Conservation (phyloP, 176 grass and related monocot genomes). For the Metroxylon sagu region DNA sequence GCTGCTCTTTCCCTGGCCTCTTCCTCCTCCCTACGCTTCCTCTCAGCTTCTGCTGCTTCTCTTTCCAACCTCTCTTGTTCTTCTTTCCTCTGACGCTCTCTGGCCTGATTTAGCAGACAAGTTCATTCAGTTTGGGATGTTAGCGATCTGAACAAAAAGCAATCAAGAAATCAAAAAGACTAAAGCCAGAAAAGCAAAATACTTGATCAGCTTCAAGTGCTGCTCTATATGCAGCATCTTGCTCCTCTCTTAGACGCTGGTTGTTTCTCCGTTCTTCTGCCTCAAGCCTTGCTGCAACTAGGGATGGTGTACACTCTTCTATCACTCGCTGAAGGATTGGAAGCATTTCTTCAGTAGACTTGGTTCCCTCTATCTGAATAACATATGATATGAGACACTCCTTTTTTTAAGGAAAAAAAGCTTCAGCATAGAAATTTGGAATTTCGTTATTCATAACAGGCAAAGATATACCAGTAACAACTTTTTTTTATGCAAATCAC, state of each 20-base stretch:
- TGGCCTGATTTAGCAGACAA: conserved; percentile 38
- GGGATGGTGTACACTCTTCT: conserved; percentile 67
- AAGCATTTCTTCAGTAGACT: conserved; percentile 90
- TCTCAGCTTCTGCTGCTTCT: conserved; percentile 77
- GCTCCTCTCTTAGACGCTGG: conserved; percentile 87
- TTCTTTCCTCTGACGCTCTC: conserved; percentile 71
- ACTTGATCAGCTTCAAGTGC: conserved; percentile 98
- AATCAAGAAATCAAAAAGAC: too few relatives aligned
- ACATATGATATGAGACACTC: conserved; percentile 6
- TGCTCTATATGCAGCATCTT: conserved; percentile 93
- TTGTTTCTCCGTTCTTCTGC: conserved; percentile 84
- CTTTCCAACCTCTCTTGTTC: conserved; percentile 68
- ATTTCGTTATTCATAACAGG: too few relatives aligned
- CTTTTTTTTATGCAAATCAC: too few relatives aligned
- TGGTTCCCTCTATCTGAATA: conserved; percentile 77
- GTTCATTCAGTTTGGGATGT: too few relatives aligned
- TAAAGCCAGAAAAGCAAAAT: neutral
- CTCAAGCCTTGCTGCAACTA: conserved; percentile 61
- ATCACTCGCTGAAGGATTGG: conserved; percentile 80
- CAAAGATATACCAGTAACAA: too few relatives aligned
- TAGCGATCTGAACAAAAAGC: too few relatives aligned
- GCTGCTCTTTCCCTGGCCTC: conserved; percentile 65
- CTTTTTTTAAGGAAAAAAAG: too few relatives aligned
- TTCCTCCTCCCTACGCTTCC: conserved; percentile 69
- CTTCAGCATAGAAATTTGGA: too few relatives aligned